Evolutionary conservation across 2,329 filamentous ascomycete genomes (phyloP).

Genomic region (Conoideocrella luteorostrata): DNA sequence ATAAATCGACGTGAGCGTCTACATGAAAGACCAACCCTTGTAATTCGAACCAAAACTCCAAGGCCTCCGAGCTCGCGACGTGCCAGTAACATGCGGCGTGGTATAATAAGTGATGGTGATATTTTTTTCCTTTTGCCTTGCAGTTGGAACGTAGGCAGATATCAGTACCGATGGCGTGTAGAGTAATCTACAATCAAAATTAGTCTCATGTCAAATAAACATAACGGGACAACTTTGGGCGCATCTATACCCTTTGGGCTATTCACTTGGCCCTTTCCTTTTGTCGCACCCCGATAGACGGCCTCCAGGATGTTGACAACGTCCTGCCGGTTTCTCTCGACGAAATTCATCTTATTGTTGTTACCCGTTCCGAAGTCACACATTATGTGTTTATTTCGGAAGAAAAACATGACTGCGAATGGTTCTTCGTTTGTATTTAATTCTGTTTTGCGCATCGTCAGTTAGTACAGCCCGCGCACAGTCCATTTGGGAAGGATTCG

Average conservation of each 20-base stretch:
- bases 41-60: neutral
- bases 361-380: slow-evolving; percentile 96
- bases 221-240: neutral
- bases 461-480: neutral
- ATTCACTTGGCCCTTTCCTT: slow-evolving; percentile 91
- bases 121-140: too few species aligned
- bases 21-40: slow-evolving; percentile 22
- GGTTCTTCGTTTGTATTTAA: slow-evolving; percentile 47
- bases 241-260: slow-evolving; percentile 69
- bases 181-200: slow-evolving; percentile 23
- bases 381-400: slow-evolving; percentile 98
- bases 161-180: slow-evolving; percentile 31
- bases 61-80: neutral
- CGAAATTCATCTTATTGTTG: slow-evolving; percentile 98
- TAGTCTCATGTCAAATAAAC: neutral
- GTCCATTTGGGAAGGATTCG: too few species aligned
- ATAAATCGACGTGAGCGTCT: slow-evolving; percentile 3
- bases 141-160: neutral
- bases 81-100: neutral
- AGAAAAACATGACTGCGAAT: slow-evolving; percentile 95
- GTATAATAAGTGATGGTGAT: too few species aligned
- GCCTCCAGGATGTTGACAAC: slow-evolving; percentile 98
- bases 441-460: neutral
- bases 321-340: slow-evolving; percentile 92
- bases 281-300: slow-evolving; percentile 97